Conservation (phyloP, 768 basidiomycete species). For the Agaricus subrufescens region DNA sequence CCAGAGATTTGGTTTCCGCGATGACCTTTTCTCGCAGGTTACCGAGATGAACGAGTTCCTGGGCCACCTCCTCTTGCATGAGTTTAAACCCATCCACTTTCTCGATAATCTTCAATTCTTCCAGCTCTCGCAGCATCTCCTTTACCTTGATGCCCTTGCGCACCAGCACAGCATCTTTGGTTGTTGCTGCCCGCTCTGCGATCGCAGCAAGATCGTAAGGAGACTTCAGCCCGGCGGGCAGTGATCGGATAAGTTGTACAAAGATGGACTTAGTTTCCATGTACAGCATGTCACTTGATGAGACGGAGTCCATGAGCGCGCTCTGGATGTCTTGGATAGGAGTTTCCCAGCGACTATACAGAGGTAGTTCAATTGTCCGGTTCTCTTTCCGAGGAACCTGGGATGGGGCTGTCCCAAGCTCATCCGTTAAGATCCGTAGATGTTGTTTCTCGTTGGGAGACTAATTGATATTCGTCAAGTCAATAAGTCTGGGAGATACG, state of each 20-base stretch:
- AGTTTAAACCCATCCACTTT: constrained; percentile 79
- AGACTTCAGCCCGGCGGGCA: constrained; percentile 80
- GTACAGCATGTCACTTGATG: constrained; percentile 97
- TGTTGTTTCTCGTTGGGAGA: constrained; percentile 98
- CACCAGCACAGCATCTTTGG: constrained; percentile 94
- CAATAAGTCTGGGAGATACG: neutral
- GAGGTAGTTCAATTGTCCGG: constrained; percentile 81
- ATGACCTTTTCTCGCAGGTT: constrained; percentile 95
- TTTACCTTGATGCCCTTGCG: constrained; percentile 99
- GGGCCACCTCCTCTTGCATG: constrained; percentile 96
- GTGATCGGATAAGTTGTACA: constrained; percentile 93
- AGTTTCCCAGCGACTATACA: constrained; percentile 99
- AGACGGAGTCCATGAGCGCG: constrained; percentile 94
- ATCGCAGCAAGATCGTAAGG: constrained; percentile 87
- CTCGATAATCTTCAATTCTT: constrained; percentile 86
- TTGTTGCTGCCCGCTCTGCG: constrained; percentile 94
- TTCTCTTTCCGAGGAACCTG: constrained; percentile 99
- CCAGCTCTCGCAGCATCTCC: constrained; percentile 96
- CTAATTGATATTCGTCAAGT: constrained; percentile 32
- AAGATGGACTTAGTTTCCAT: constrained; percentile 99
- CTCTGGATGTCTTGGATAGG: constrained; percentile 97
- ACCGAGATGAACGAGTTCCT: constrained; percentile 93
- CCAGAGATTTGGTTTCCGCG: constrained; percentile 86
- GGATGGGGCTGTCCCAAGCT: constrained; percentile 87
- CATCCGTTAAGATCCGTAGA: constrained; percentile 92